Percentiles rank a stretch among this genome's conserved stretches.
phyloP scores from a whole-genome alignment of 2,329 filamentous ascomycete species.

The Hymenoscyphus fructigenus region DNA sequence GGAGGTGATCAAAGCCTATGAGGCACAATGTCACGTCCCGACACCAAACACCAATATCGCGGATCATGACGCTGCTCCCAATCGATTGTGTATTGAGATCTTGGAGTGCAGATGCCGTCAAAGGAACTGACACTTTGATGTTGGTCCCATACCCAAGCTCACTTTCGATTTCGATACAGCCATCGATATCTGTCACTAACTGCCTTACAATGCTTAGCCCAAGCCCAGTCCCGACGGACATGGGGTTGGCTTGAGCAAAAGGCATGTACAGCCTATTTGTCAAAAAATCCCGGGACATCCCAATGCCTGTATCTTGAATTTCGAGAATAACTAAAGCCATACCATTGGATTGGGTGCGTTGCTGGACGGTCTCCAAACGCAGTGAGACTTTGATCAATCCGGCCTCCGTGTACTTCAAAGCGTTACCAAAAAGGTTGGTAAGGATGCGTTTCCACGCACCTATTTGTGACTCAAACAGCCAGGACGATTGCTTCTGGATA shows the following conservation, averaged over 20 bases:
- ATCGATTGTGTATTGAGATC: background rate
- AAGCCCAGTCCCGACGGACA: constrained; percentile 56
- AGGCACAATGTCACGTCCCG: constrained; percentile 22
- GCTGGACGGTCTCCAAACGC: constrained; percentile 10
- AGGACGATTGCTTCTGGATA: constrained; percentile 42
- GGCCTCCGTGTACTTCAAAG: constrained; percentile 57
- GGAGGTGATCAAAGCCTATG: constrained; percentile 24
- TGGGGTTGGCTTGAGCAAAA: constrained; percentile 58
- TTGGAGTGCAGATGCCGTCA: constrained; percentile 4
- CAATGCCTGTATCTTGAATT: constrained; percentile 61
- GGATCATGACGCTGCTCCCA: constrained; percentile 6
- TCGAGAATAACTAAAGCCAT: constrained; percentile 37
- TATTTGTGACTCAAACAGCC: constrained; percentile 53
- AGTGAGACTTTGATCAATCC: constrained; percentile 50
- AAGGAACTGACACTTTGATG: constrained; percentile 48
- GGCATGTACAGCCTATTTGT: constrained; percentile 57
- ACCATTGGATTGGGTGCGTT: background rate
- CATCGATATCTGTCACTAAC: constrained; percentile 59
- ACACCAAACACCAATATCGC: constrained; percentile 16
- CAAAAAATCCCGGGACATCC: constrained; percentile 60
- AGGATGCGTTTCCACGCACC: constrained; percentile 51
- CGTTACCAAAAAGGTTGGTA: constrained; percentile 62
- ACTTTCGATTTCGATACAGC: constrained; percentile 57
- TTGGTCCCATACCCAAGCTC: constrained; percentile 53
- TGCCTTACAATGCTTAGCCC: constrained; percentile 61